phyloP scores from a whole-genome alignment of 257 asterid genomes.

The Paraleonurus japonicus region DNA sequence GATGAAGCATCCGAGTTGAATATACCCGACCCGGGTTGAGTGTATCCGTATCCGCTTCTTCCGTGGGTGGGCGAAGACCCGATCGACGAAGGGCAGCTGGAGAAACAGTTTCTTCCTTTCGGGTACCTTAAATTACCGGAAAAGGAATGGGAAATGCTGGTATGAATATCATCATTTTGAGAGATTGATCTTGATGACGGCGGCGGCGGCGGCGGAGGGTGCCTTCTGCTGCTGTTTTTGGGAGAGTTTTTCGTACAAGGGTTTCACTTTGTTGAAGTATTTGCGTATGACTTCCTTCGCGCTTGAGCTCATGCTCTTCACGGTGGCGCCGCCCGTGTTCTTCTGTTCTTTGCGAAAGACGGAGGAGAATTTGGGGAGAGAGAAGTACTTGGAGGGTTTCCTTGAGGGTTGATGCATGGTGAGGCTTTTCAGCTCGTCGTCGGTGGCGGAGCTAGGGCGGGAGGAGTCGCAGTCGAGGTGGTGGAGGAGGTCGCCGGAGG shows the following conservation, averaged over 20 bases:
- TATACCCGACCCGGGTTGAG: constrained; percentile 1
- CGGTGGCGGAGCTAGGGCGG: constrained; percentile 73
- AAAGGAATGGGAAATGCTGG: constrained; percentile 50
- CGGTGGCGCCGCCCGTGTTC: constrained; percentile 25
- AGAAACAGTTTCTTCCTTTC: constrained; percentile 48
- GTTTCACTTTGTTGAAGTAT: constrained; percentile 77
- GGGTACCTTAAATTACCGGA: constrained; percentile 76
- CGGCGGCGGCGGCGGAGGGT: neutral
- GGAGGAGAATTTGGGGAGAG: constrained; percentile 73
- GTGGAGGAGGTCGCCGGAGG: constrained; percentile 56
- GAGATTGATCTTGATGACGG: too few species aligned
- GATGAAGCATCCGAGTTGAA: constrained; percentile 51
- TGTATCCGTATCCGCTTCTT: constrained; percentile 29
- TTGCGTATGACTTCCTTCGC: constrained; percentile 69
- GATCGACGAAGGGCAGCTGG: constrained; percentile 93
- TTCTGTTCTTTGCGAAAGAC: constrained; percentile 62
- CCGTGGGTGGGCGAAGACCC: constrained; percentile 77
- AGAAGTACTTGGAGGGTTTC: constrained; percentile 49
- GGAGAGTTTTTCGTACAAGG: constrained; percentile 70
- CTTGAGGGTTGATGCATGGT: neutral
- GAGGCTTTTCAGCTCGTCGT: constrained; percentile 44
- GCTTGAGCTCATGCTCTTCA: constrained; percentile 56
- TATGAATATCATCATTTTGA: constrained; percentile 8
- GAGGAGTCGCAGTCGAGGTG: constrained; percentile 77
- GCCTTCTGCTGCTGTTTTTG: constrained; percentile 20